Conservation (phyloP, 2,329 filamentous ascomycete genomes). For the Calonectria montana region DNA sequence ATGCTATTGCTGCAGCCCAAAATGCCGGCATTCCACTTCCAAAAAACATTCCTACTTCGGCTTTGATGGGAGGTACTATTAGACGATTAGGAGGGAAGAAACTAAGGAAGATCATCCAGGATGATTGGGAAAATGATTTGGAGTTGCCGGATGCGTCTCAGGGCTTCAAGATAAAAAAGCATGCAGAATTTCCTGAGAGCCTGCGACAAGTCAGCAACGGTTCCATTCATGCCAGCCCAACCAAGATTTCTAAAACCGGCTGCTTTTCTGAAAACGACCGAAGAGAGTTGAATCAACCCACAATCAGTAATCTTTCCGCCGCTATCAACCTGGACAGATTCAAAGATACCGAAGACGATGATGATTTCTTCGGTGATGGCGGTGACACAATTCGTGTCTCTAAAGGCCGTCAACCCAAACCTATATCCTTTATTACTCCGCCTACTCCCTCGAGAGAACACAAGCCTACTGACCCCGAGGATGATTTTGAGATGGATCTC, state of each 20-base stretch:
- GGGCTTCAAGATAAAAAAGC: slow-evolving; percentile 73
- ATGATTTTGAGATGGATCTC: slow-evolving; percentile 79
- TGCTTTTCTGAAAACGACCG: slow-evolving; percentile 42
- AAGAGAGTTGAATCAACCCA: slow-evolving; percentile 46
- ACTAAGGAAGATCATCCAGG: slow-evolving; percentile 77
- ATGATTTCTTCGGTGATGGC: slow-evolving; percentile 73
- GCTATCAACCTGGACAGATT: slow-evolving; percentile 72
- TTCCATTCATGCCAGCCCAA: slow-evolving; percentile 65
- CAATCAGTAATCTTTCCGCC: slow-evolving; percentile 51
- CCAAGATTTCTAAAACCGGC: slow-evolving; percentile 50
- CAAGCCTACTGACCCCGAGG: slow-evolving; percentile 55
- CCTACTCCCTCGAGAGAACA: slow-evolving; percentile 64
- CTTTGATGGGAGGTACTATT: slow-evolving; percentile 91
- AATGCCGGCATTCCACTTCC: slow-evolving; percentile 93
- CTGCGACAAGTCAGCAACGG: slow-evolving; percentile 73
- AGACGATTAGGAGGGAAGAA: slow-evolving; percentile 85
- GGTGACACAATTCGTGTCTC: slow-evolving; percentile 75
- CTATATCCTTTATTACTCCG: slow-evolving; percentile 65
- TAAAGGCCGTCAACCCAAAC: slow-evolving; percentile 66
- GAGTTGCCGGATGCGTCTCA: slow-evolving; percentile 72
- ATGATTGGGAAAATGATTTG: slow-evolving; percentile 85
- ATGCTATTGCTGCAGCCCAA: slow-evolving; percentile 89
- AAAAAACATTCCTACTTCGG: slow-evolving; percentile 85
- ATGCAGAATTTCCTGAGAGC: slow-evolving; percentile 72
- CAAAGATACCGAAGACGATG: slow-evolving; percentile 71